These are phyloP conservation scores for Cymodocea nodosa DNA, from an alignment of 116 monocot species.

Conservation along the genomic window DNA sequence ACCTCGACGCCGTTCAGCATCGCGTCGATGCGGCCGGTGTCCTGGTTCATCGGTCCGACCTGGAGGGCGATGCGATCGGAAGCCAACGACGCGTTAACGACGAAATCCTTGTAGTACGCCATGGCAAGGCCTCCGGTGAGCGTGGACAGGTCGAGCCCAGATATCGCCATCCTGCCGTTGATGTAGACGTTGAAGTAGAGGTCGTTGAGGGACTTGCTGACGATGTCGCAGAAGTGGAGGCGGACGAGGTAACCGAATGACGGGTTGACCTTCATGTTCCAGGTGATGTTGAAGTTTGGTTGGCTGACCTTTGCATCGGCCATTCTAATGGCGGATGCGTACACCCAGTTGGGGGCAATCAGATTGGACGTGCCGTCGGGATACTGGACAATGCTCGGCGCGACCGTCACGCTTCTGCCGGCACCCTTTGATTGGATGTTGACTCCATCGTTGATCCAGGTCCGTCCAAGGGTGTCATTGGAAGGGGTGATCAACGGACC, in stretches of 20 bases:
- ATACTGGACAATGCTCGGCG: constrained; percentile 26
- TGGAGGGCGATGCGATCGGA: constrained; percentile 2
- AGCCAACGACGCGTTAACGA: constrained; percentile 8
- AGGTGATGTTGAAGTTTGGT: constrained; percentile 67
- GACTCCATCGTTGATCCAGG: constrained; percentile 29
- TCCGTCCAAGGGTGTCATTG: constrained; percentile 55
- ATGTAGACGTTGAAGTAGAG: constrained; percentile 94
- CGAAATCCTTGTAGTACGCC: constrained; percentile 22
- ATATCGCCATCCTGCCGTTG: constrained; percentile 31
- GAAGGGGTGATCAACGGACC: constrained; percentile 37
- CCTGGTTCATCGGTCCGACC: constrained; percentile 20
- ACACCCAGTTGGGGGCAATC: constrained; percentile 61
- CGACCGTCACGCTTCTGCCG: constrained; percentile 17
- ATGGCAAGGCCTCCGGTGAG: neutral
- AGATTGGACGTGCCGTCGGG: constrained; percentile 34
- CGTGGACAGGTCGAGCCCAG: constrained; percentile 10
- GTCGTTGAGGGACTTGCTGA: constrained; percentile 73
- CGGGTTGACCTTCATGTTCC: constrained; percentile 52
- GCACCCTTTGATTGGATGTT: constrained; percentile 20
- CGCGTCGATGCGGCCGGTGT: constrained; percentile 32
- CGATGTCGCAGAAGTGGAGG: constrained; percentile 77
- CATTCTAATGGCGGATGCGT: constrained; percentile 57
- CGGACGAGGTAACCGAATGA: constrained; percentile 67
- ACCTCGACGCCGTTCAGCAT: constrained; percentile 67
- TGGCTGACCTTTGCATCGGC: constrained; percentile 22